Evolutionary conservation across 2,329 filamentous ascomycete genomes (phyloP), one percentile per base, ranked within the genome.

Genomic region (Xylaria sp.): DNA sequence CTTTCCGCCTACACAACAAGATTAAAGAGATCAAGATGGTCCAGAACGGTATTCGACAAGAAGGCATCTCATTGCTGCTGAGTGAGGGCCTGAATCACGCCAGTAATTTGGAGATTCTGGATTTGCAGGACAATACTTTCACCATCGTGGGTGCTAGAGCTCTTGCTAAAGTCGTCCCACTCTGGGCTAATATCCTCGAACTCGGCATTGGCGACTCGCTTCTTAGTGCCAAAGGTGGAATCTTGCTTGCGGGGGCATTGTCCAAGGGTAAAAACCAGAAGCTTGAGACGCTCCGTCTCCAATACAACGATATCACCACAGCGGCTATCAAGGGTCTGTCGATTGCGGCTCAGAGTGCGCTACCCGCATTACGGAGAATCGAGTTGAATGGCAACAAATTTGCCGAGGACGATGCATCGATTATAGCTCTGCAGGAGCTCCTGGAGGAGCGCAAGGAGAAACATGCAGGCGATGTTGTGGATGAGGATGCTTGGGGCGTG

Each of bases 381-480:
- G 96, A 98, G 81, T 83, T 99, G 72, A 98, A 99, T 78, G 96
- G 96, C 57, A 99, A 99, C 83, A 96, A 93, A 77, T 97, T 99
- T 74, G 84, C 87, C 9, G 94, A 97, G 79, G 93, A 97, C 2
- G 93, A 98, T 73, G 84, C 87, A 53, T 87, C 87, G 31, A 85
- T 97, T 47, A 81, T 88, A 67, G 84, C 83, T 25, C 83, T 98
- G 51, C 87, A 89, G 71, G 87, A 89, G 58, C 82, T 96, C 31
- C 84, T 97, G 29, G 90, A 93, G 65, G 86, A 88, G 75, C 89
- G 94, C 70, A 94, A 94, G 81, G 92, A 95, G 77, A 89, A 91
- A 72, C 75, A 88, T 3, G 90, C 85, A 31, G 90, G 90, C 17
- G 86, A 89, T 63, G 74, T 86, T 29, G 78, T 95, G 42, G 85